Evolutionary conservation across 345 rosid genomes (phyloP).

Genomic region (Eucalyptus polybractea): DNA sequence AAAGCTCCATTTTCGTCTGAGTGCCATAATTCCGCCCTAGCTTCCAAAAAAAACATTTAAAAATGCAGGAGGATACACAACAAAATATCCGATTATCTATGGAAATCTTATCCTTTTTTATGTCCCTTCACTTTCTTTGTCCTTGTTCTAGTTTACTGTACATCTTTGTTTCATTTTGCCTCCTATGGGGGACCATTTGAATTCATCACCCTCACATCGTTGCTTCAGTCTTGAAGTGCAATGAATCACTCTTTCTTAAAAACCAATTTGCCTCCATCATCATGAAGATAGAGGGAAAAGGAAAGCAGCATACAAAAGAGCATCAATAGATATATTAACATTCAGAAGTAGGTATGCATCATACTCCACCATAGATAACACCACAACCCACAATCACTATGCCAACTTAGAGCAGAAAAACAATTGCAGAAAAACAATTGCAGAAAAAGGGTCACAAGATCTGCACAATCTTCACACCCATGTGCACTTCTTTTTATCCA

Average conservation of each 20-base stretch:
- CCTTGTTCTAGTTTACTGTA: not conserved
- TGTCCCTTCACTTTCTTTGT: not conserved
- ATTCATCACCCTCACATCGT: not conserved
- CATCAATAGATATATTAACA: not conserved
- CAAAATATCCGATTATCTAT: not conserved
- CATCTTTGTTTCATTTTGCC: not conserved
- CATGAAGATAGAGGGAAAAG: not conserved
- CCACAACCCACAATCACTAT: not conserved
- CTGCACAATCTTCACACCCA: not conserved
- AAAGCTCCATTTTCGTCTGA: not conserved
- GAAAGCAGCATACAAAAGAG: not conserved
- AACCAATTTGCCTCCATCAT: not conserved
- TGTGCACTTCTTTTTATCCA: not conserved
- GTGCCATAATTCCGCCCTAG: not conserved
- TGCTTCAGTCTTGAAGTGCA: not conserved
- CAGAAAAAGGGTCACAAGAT: not conserved
- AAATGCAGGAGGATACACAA: not conserved
- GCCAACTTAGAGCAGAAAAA: not conserved
- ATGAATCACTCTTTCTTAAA: not conserved
- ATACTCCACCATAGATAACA: not conserved
- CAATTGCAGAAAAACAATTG: too few species aligned
- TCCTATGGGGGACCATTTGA: not conserved
- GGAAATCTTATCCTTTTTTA: not conserved
- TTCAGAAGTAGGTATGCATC: not conserved
- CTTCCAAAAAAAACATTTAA: not conserved